These are phyloP conservation scores for Pisolithus sp. DNA, from an alignment of 768 basidiomycete species.

Conservation along the genomic window DNA sequence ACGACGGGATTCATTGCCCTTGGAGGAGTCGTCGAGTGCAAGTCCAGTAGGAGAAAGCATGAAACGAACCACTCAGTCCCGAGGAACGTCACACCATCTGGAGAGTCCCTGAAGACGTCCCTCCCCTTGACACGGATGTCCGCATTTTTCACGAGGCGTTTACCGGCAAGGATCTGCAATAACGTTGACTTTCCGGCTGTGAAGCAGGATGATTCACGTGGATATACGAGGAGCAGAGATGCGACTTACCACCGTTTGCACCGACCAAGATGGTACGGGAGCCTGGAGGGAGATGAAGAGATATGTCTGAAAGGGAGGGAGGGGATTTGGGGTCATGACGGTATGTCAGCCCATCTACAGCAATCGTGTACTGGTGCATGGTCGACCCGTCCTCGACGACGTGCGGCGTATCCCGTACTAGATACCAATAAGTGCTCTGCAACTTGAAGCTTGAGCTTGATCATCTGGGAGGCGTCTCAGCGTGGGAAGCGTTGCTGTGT, in stretches of 20 bases:
- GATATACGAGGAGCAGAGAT: neutral
- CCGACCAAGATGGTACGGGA: slow-evolving; percentile 85
- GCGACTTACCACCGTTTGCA: slow-evolving; percentile 79
- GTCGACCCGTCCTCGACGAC: neutral
- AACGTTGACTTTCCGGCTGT: slow-evolving; percentile 94
- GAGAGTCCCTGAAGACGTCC: slow-evolving; percentile 88
- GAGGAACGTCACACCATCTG: slow-evolving; percentile 75
- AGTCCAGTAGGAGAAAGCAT: neutral
- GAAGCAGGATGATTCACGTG: slow-evolving; percentile 2
- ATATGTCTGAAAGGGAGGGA: slow-evolving; percentile 59
- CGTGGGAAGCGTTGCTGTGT: neutral
- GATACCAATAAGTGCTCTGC: too few relatives aligned
- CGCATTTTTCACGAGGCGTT: slow-evolving; percentile 63
- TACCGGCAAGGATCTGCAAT: slow-evolving; percentile 89
- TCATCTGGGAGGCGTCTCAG: too few relatives aligned
- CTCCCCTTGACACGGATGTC: slow-evolving; percentile 66
- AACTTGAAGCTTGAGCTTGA: too few relatives aligned
- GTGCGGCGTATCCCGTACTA: too few relatives aligned
- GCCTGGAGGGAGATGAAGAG: slow-evolving; percentile 61
- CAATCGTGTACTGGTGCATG: slow-evolving; percentile 15
- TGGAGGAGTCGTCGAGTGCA: slow-evolving; percentile 2
- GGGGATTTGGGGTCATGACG: slow-evolving; percentile 35
- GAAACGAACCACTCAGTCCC: slow-evolving; percentile 85
- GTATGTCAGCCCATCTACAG: slow-evolving; percentile 53
- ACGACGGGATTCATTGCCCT: slow-evolving; percentile 98